Percentiles rank a stretch among this genome's conserved stretches.
Evolutionary conservation across 2,329 filamentous ascomycete species (phyloP).

Genomic region (Nemania bipapillata): DNA sequence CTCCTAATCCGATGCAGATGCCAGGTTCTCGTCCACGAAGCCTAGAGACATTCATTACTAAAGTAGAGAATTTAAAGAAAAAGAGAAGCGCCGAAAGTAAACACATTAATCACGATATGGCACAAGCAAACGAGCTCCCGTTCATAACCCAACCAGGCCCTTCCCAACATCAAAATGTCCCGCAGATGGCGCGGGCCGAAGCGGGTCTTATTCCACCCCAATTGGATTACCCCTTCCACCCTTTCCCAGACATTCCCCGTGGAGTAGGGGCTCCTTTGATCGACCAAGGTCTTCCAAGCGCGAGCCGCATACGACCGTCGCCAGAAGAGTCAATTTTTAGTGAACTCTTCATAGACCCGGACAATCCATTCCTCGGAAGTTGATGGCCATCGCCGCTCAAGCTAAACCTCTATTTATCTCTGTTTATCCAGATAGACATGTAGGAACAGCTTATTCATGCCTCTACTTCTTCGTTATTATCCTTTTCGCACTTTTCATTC

Average conservation of each 20-base stretch:
- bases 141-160: neutral
- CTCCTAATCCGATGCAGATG: neutral
- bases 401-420: too few relatives aligned
- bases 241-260: neutral
- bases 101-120: neutral
- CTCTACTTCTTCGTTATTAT: neutral
- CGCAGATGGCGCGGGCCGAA: neutral
- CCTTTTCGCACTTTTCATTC: neutral
- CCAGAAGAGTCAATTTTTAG: neutral
- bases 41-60: constrained; percentile 7
- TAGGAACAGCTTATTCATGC: neutral
- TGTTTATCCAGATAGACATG: neutral
- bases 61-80: constrained; percentile 17
- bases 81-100: constrained; percentile 4
- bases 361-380: neutral
- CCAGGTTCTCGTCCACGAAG: neutral
- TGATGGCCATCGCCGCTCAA: neutral
- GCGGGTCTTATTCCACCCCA: constrained; percentile 3
- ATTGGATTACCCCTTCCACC: constrained; percentile 12
- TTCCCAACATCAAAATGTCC: neutral
- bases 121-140: neutral
- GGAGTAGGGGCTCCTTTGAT: neutral
- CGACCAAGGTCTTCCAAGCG: neutral
- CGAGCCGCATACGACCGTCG: neutral
- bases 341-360: neutral